Evolutionary conservation across 2,329 filamentous ascomycete genomes (phyloP).

Genomic region (Colletotrichum filicis): DNA sequence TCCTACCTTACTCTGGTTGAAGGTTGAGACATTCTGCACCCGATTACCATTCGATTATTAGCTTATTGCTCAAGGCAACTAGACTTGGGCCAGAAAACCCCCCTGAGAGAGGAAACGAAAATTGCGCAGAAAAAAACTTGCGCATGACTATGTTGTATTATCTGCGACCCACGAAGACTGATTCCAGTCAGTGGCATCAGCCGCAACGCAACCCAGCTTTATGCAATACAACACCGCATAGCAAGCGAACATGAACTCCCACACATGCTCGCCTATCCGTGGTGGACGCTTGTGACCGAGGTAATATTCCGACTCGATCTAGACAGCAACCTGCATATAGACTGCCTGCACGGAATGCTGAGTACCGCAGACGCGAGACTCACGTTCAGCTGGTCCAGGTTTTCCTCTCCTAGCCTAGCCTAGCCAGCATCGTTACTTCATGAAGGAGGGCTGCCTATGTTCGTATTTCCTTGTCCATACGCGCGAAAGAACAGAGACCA

Average conservation of each 20-base stretch:
- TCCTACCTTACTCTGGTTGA: neutral
- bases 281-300: neutral
- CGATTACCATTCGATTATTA: neutral
- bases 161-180: neutral
- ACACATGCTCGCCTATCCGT: neutral
- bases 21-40: neutral
- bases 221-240: neutral
- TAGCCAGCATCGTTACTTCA: neutral
- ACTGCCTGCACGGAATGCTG: neutral
- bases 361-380: neutral
- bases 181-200: neutral
- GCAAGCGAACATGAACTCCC: slow-evolving; percentile 1
- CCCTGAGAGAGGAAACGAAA: neutral
- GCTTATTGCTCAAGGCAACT: neutral
- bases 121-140: neutral
- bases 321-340: neutral
- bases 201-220: neutral
- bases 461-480: neutral
- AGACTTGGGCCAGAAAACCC: neutral
- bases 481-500: neutral
- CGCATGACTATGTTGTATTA: neutral
- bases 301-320: neutral
- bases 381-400: neutral
- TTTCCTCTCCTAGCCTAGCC: neutral
- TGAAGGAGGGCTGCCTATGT: neutral